These are phyloP conservation scores for Chaetomium fimeti DNA, from an alignment of 495 filamentous ascomycete genomes.

Conservation along the genomic window DNA sequence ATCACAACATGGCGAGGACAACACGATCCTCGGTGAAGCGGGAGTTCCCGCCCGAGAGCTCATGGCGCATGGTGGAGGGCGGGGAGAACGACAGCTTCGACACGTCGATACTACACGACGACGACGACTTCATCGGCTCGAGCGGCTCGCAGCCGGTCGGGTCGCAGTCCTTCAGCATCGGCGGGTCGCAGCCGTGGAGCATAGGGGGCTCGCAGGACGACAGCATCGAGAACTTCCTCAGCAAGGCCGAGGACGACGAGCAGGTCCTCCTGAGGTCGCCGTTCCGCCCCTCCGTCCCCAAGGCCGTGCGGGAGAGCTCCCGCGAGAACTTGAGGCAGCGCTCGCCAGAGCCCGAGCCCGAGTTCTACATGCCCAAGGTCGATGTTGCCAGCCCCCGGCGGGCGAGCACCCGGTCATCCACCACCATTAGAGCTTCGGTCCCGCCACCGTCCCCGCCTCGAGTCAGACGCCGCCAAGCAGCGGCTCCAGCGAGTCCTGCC, in stretches of 20 bases:
- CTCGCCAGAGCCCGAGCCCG: conserved; percentile 32
- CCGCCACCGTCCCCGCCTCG: conserved; percentile 24
- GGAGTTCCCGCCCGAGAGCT: conserved; percentile 41
- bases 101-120: conserved; percentile 44
- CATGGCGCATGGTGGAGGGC: conserved; percentile 53
- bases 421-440: conserved; percentile 20
- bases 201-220: conserved; percentile 48
- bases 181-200: conserved; percentile 35
- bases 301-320: conserved; percentile 39
- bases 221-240: conserved; percentile 45
- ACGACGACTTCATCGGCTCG: conserved; percentile 41
- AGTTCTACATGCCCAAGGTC: conserved; percentile 47
- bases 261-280: conserved; percentile 44
- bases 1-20: background rate
- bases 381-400: conserved; percentile 37
- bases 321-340: conserved; percentile 36
- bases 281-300: conserved; percentile 46
- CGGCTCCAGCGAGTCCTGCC: conserved; percentile 9
- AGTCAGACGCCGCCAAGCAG: conserved; percentile 31
- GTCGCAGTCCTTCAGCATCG: conserved; percentile 35
- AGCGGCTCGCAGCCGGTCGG: conserved; percentile 39
- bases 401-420: conserved; percentile 28
- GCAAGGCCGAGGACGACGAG: conserved; percentile 45
- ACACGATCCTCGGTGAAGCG: conserved; percentile 25
- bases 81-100: conserved; percentile 54